Conservation (phyloP, 768 basidiomycete genomes). For the Cubamyces sp. region DNA sequence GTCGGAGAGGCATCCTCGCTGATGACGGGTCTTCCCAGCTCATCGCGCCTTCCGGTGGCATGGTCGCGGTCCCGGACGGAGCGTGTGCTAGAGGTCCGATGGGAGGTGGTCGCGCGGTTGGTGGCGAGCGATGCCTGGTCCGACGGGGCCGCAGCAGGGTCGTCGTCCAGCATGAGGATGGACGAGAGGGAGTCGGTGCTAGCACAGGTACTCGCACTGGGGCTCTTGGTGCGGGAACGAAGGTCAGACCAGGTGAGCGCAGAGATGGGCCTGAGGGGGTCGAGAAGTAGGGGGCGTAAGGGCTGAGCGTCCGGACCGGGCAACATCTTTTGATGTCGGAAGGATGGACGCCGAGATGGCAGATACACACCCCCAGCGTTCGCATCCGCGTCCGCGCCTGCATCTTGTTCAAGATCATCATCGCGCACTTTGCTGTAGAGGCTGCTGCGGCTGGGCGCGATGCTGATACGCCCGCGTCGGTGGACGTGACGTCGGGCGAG, state of each 20-base stretch:
- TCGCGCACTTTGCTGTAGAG: slow-evolving; percentile 7
- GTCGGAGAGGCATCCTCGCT: slow-evolving; percentile 10
- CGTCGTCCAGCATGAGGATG: slow-evolving; percentile 14
- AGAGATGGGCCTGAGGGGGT: slow-evolving; percentile 31
- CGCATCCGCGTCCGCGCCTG: background rate
- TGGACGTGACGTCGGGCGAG: slow-evolving; percentile 18
- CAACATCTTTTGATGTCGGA: slow-evolving; percentile 30
- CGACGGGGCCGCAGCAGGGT: background rate
- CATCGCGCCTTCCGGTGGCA: slow-evolving; percentile 9
- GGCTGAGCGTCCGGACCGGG: slow-evolving; percentile 30
- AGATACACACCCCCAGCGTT: slow-evolving; percentile 9
- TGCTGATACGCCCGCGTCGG: background rate
- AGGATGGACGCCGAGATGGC: slow-evolving; percentile 27
- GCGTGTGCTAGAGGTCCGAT: slow-evolving; percentile 19
- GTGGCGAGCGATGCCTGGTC: slow-evolving; percentile 19
- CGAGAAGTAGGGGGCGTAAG: slow-evolving; percentile 28
- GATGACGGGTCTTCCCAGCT: slow-evolving; percentile 20
- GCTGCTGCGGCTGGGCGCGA: background rate
- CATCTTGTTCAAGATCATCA: slow-evolving; percentile 5
- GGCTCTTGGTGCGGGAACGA: slow-evolving; percentile 27
- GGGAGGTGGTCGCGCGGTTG: slow-evolving; percentile 30
- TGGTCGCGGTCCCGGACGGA: slow-evolving; percentile 15
- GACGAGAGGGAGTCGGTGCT: slow-evolving; percentile 17
- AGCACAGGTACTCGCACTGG: slow-evolving; percentile 26
- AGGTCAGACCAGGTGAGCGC: slow-evolving; percentile 35